These are phyloP conservation scores for Zymoseptoria tritici DNA, from an alignment of 2,329 filamentous ascomycete species.

Conservation along the genomic window DNA sequence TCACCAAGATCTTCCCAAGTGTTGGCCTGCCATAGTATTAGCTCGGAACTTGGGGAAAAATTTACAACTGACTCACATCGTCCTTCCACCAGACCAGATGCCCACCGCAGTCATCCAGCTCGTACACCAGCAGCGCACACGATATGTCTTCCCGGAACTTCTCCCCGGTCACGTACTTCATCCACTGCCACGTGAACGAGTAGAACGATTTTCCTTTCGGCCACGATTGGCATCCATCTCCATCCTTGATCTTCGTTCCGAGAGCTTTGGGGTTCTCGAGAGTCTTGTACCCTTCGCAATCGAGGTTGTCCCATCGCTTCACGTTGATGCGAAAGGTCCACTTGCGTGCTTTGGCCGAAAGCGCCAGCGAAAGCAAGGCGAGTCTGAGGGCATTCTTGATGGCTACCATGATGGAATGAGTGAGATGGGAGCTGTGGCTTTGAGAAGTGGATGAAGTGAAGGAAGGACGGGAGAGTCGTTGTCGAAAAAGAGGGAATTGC, in stretches of 20 bases:
- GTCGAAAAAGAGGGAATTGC: too few relatives aligned
- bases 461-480: not conserved
- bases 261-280: not conserved
- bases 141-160: too few relatives aligned
- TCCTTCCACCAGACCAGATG: too few relatives aligned
- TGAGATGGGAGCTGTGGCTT: not conserved
- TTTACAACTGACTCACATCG: too few relatives aligned
- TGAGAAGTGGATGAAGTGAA: not conserved
- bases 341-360: not conserved
- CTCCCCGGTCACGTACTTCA: too few relatives aligned
- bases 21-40: not conserved
- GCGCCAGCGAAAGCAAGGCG: not conserved
- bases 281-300: not conserved
- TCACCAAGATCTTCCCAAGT: not conserved
- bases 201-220: not conserved
- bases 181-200: not conserved
- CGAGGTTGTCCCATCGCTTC: not conserved
- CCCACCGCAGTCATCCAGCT: too few relatives aligned
- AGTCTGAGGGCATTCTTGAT: not conserved
- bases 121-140: too few relatives aligned
- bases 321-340: not conserved
- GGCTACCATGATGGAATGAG: not conserved
- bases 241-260: not conserved
- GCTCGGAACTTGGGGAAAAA: too few relatives aligned
- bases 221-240: not conserved